These are phyloP conservation scores for Lantana camara DNA, from an alignment of 257 asterid species.

Conservation along the genomic window DNA sequence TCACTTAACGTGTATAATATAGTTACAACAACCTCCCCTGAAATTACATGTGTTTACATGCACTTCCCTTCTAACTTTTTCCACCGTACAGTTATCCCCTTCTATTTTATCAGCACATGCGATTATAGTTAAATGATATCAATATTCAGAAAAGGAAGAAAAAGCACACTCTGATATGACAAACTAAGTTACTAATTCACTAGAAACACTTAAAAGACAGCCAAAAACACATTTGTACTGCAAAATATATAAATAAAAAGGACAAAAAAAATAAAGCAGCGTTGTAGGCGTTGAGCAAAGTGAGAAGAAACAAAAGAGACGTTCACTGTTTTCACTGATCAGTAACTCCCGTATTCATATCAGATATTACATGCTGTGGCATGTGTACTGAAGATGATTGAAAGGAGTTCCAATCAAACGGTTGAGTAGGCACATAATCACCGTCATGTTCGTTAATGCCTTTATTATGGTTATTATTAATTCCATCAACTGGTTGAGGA, in stretches of 20 bases:
- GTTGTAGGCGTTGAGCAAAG: not conserved
- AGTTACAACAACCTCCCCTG: no score
- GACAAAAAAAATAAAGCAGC: not conserved
- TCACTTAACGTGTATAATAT: not conserved
- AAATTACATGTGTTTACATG: no score
- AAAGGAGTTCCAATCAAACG: conserved; percentile 24
- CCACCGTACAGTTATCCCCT: no score
- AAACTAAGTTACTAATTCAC: not conserved
- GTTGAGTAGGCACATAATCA: conserved; percentile 13
- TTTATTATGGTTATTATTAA: not conserved
- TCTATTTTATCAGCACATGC: no score
- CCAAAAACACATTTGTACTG: not conserved
- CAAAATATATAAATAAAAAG: not conserved
- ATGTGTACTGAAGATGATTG: conserved; percentile 10
- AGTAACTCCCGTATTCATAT: conserved; percentile 20
- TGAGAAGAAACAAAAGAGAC: not conserved
- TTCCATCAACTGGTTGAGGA: conserved; percentile 2
- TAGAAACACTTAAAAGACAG: not conserved
- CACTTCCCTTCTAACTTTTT: no score
- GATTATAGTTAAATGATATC: no score
- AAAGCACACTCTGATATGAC: no score
- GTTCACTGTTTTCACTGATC: not conserved
- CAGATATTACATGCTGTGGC: conserved; percentile 12
- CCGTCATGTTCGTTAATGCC: conserved; percentile 7
- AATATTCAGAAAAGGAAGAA: no score